Conservation (phyloP, 2,329 filamentous ascomycete species). For the Clonostachys rosea region DNA sequence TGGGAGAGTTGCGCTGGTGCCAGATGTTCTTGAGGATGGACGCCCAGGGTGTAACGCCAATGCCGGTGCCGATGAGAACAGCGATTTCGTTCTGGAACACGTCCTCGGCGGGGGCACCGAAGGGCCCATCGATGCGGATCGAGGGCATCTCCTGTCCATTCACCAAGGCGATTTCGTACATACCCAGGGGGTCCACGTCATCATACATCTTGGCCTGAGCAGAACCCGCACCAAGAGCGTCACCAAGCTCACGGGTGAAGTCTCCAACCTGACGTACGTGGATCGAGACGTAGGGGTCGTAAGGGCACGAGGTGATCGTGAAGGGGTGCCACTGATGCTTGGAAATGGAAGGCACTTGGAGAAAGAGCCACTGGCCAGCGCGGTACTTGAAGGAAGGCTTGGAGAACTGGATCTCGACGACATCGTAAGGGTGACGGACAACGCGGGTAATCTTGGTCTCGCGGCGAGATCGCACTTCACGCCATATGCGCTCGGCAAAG, state of each 20-base stretch:
- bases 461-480: conserved; percentile 80
- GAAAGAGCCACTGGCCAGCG: conserved; percentile 95
- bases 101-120: conserved; percentile 94
- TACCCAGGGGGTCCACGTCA: conserved; percentile 84
- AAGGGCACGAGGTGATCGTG: conserved; percentile 97
- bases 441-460: conserved; percentile 89
- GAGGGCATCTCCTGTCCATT: conserved; percentile 90
- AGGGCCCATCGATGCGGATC: conserved; percentile 90
- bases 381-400: conserved; percentile 98
- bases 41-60: conserved; percentile 84
- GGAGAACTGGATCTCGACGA: conserved; percentile 93
- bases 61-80: conserved; percentile 80
- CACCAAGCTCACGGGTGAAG: conserved; percentile 90
- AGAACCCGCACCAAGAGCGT: conserved; percentile 85
- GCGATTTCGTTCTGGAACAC: conserved; percentile 93
- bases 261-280: conserved; percentile 96
- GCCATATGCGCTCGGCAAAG: conserved; percentile 81
- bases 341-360: conserved; percentile 87
- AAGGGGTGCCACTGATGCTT: conserved; percentile 96
- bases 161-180: conserved; percentile 95
- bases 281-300: conserved; percentile 89
- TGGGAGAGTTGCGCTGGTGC: conserved; percentile 86
- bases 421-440: conserved; percentile 92
- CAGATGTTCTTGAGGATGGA: conserved; percentile 95
- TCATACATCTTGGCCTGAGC: conserved; percentile 89